A percentile compares a stretch with the other conserved stretches of the same genome.
Conservation (phyloP, 768 basidiomycete genomes). For the Tubosaeta sp. region DNA sequence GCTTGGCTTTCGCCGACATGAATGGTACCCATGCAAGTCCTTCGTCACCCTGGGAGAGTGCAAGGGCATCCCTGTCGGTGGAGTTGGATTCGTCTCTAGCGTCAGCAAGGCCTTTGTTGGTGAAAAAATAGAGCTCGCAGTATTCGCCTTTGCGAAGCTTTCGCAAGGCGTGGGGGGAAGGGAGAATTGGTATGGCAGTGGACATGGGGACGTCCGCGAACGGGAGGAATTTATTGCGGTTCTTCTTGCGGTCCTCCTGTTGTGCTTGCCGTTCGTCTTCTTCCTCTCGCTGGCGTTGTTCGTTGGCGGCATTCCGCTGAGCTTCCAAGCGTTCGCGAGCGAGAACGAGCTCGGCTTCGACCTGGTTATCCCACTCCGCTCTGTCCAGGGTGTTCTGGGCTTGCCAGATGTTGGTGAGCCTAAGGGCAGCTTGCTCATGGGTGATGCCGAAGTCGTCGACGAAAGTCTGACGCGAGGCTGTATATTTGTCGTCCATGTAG, state of each 20-base stretch:
- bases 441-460: not conserved
- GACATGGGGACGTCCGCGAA: not conserved
- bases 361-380: not conserved
- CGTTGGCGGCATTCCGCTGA: not conserved
- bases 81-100: not conserved
- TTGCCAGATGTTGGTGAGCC: not conserved
- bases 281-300: not conserved
- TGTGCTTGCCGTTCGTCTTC: not conserved
- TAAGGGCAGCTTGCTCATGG: not conserved
- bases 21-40: too few relatives aligned
- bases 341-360: too few relatives aligned
- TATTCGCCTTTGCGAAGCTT: not conserved
- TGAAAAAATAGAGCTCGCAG: not conserved
- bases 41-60: not conserved
- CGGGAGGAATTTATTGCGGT: not conserved
- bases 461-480: not conserved
- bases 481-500: too few relatives aligned
- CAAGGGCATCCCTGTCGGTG: not conserved
- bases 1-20: too few relatives aligned
- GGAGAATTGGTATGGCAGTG: not conserved
- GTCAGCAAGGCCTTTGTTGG: conserved; percentile 1
- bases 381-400: not conserved
- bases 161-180: not conserved
- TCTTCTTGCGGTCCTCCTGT: conserved; percentile 2
- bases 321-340: not conserved